These are phyloP conservation scores for Monilinia fructicola DNA, from an alignment of 2,329 filamentous ascomycete genomes.

Conservation along the genomic window DNA sequence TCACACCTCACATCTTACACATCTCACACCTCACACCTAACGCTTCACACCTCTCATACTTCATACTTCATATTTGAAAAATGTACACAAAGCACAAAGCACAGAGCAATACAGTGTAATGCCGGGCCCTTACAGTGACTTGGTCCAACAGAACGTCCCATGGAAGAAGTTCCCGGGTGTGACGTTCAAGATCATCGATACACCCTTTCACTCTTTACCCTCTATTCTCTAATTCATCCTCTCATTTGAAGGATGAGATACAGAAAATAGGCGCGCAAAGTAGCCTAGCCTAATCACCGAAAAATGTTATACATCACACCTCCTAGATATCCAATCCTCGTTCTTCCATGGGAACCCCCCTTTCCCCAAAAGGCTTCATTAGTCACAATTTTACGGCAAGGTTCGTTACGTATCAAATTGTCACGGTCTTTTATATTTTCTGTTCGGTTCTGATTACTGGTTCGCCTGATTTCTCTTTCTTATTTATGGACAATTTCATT, in stretches of 20 bases:
- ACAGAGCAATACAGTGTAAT: slow-evolving; percentile 20
- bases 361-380: not conserved
- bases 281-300: slow-evolving; percentile 15
- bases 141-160: slow-evolving; percentile 23
- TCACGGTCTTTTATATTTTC: slow-evolving; percentile 17
- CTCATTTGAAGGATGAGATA: slow-evolving; percentile 13
- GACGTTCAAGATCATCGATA: slow-evolving; percentile 16
- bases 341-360: not conserved
- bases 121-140: slow-evolving; percentile 21
- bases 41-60: not conserved
- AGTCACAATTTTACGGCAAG: not conserved
- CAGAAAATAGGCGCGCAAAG: slow-evolving; percentile 5
- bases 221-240: not conserved
- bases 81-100: not conserved
- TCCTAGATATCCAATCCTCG: not conserved
- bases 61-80: not conserved
- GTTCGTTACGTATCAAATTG: slow-evolving; percentile 14
- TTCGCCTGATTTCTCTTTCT: slow-evolving; percentile 14
- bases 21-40: not conserved
- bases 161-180: slow-evolving; percentile 22
- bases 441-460: not conserved
- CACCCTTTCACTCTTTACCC: not conserved
- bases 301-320: slow-evolving; percentile 6
- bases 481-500: slow-evolving; percentile 23
- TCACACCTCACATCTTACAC: not conserved